Evolutionary conservation across 495 filamentous ascomycete species (phyloP).

Genomic region (Gamarada debralockiae): DNA sequence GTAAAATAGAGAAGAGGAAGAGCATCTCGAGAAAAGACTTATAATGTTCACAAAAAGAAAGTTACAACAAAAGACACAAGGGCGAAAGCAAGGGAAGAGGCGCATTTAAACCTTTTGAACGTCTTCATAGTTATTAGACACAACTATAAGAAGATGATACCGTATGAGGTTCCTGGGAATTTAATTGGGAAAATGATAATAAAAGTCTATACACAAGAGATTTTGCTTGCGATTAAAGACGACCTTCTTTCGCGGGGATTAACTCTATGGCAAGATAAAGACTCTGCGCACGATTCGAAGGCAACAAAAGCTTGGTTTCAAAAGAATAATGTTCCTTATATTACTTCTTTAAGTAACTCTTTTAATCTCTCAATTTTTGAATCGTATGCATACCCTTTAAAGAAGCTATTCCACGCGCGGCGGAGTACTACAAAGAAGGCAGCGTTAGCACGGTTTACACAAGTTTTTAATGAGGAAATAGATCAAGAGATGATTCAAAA

Average conservation of each 20-base stretch:
- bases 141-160: constrained; percentile 2
- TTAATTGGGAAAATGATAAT: constrained; percentile 8
- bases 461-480: neutral
- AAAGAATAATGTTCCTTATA: neutral
- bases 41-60: constrained; percentile 7
- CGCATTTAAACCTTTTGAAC: constrained; percentile 4
- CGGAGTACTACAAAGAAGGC: neutral
- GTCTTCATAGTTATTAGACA: constrained; percentile 8
- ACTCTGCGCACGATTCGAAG: neutral
- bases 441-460: neutral
- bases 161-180: constrained; percentile 6
- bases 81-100: constrained; percentile 12
- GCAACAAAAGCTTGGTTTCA: neutral
- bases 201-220: neutral
- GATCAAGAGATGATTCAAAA: neutral
- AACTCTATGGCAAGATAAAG: constrained; percentile 8
- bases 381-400: neutral
- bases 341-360: neutral
- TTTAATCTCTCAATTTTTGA: constrained; percentile 9
- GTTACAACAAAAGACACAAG: constrained; percentile 10
- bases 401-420: neutral
- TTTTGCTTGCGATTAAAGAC: neutral
- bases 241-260: neutral
- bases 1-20: no score
- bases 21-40: neutral